Conservation (phyloP, 2,329 filamentous ascomycete species). For the Alternaria sp. region DNA sequence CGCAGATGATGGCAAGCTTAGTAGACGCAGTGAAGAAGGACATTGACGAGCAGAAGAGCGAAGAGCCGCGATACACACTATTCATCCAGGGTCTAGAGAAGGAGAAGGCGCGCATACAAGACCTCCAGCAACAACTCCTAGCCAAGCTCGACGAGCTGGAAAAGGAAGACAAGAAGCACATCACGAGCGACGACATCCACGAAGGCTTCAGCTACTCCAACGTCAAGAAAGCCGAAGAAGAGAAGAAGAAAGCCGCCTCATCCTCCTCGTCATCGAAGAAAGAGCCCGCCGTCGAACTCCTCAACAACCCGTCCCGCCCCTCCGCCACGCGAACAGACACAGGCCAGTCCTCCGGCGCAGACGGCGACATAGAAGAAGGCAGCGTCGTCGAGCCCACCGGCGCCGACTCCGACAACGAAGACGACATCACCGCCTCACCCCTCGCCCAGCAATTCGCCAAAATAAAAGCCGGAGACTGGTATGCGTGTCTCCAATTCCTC, state of each 20-base stretch:
- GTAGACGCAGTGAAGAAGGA: conserved; percentile 91
- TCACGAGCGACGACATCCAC: conserved; percentile 88
- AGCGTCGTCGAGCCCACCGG: conserved; percentile 40
- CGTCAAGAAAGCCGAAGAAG: conserved; percentile 57
- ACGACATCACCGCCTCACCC: conserved; percentile 75
- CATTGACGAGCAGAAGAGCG: conserved; percentile 74
- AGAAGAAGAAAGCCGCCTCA: conserved; percentile 26
- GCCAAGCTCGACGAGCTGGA: conserved; percentile 80
- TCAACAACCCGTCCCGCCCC: conserved; percentile 68
- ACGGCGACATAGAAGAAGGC: conserved; percentile 67
- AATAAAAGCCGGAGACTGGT: conserved; percentile 78
- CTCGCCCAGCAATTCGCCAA: conserved; percentile 81
- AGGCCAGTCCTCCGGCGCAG: conserved; percentile 62
- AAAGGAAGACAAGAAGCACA: conserved; percentile 84
- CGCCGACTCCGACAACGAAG: conserved; percentile 58
- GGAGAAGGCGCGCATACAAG: conserved; percentile 78
- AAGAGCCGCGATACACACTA: conserved; percentile 68
- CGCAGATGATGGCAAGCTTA: conserved; percentile 97
- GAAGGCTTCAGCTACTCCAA: conserved; percentile 90
- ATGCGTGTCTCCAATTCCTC: conserved; percentile 76
- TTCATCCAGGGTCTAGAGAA: conserved; percentile 80
- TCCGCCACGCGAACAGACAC: conserved; percentile 48
- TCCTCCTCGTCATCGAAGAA: conserved; percentile 33
- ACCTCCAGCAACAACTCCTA: conserved; percentile 76
- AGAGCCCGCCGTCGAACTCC: conserved; percentile 64